These are phyloP conservation scores for Yamadazyma triangularis DNA, from an alignment of 1,139 yeast genomes.

Conservation along the genomic window DNA sequence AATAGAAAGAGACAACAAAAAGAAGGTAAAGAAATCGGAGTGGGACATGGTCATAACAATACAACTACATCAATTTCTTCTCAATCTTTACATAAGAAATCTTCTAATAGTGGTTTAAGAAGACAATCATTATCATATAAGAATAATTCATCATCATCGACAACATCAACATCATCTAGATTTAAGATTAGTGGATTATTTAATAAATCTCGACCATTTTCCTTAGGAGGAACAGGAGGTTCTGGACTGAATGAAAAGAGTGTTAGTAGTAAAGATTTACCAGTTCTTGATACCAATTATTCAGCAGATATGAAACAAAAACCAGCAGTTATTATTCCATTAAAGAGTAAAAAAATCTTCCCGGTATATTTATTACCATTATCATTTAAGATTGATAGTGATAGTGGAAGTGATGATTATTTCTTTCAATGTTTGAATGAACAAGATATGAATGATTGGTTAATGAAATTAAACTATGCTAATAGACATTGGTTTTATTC, in stretches of 20 bases:
- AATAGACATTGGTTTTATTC: constrained; percentile 57
- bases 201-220: constrained; percentile 35
- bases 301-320: constrained; percentile 46
- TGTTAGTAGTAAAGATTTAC: constrained; percentile 54
- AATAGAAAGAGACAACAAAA: constrained; percentile 29
- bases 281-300: constrained; percentile 40
- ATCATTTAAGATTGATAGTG: constrained; percentile 60
- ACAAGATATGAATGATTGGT: constrained; percentile 75
- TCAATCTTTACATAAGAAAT: constrained; percentile 23
- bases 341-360: constrained; percentile 48
- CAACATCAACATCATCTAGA: too few species aligned
- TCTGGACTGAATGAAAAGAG: constrained; percentile 41
- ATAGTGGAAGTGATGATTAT: constrained; percentile 46
- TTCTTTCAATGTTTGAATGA: constrained; percentile 66
- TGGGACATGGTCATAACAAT: constrained; percentile 1
- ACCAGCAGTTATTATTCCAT: constrained; percentile 53
- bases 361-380: constrained; percentile 51
- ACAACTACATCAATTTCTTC: constrained; percentile 3
- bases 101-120: constrained; percentile 29
- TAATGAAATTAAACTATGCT: constrained; percentile 44
- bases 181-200: constrained; percentile 44
- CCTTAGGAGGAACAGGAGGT: constrained; percentile 16
- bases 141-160: constrained; percentile 22
- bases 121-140: constrained; percentile 43
- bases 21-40: constrained; percentile 12